Conservation (phyloP, 768 basidiomycete genomes). For the Leucosporidium yakuticum region DNA sequence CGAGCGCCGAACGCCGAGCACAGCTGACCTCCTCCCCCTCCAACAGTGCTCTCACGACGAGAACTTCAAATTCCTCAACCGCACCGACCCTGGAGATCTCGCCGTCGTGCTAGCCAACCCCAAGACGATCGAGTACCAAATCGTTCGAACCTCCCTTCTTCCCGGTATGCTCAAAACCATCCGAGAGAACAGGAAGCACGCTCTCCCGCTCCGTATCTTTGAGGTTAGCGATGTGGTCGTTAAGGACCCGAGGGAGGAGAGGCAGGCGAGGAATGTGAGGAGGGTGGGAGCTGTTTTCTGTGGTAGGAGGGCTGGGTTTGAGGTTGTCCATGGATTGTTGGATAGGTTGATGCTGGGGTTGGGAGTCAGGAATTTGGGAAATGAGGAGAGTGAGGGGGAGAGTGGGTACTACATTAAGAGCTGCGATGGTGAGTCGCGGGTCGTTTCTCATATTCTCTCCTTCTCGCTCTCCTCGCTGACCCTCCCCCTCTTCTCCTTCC, state of each 20-base stretch:
- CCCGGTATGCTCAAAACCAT: constrained; percentile 95
- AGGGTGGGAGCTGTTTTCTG: constrained; percentile 90
- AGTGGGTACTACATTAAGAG: constrained; percentile 91
- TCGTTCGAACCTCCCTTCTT: constrained; percentile 89
- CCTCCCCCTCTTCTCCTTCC: constrained; percentile 4
- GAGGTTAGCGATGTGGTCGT: constrained; percentile 89
- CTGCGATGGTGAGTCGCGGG: constrained; percentile 61
- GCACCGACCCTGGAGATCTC: constrained; percentile 66
- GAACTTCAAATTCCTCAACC: constrained; percentile 91
- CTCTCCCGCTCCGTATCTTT: constrained; percentile 87
- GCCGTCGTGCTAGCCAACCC: constrained; percentile 94
- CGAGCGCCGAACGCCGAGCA: no score
- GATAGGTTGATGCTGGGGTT: constrained; percentile 95
- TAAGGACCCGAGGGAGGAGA: constrained; percentile 70
- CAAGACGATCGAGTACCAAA: constrained; percentile 95
- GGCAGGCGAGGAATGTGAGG: constrained; percentile 79
- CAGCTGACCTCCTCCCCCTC: neutral
- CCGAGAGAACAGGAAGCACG: constrained; percentile 88
- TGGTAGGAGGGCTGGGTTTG: constrained; percentile 90
- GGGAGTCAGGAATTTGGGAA: constrained; percentile 73
- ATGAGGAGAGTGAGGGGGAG: constrained; percentile 52
- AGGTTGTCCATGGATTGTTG: constrained; percentile 88
- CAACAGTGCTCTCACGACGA: constrained; percentile 93
- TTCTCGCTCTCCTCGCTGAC: neutral
- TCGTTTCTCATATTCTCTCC: neutral